Conservation (phyloP, 305 asterid genomes). For the Fraxinus paxiana region DNA sequence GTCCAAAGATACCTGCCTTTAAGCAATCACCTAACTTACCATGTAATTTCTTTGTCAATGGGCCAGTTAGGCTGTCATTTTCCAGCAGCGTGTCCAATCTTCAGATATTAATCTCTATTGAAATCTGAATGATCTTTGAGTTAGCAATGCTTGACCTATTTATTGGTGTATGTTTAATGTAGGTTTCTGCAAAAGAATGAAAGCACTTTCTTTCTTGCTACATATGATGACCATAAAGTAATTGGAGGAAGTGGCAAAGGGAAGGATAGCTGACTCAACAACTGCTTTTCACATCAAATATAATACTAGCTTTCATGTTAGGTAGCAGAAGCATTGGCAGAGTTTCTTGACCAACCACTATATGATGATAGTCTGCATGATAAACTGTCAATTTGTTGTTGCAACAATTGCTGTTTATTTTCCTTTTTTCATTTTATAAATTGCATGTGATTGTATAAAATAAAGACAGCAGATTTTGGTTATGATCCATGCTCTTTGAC, state of each 20-base stretch:
- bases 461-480: background rate
- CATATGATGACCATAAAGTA: slow-evolving; percentile 51
- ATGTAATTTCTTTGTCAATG: background rate
- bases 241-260: slow-evolving; percentile 48
- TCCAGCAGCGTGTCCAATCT: background rate
- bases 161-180: slow-evolving; percentile 18
- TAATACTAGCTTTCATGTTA: slow-evolving; percentile 15
- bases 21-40: background rate
- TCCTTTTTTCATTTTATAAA: background rate
- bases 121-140: background rate
- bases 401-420: background rate
- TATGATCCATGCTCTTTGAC: background rate
- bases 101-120: background rate
- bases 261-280: slow-evolving; percentile 40
- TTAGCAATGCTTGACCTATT: background rate
- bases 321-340: slow-evolving; percentile 20
- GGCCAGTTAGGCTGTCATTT: background rate
- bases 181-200: slow-evolving; percentile 75
- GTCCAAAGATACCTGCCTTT: background rate
- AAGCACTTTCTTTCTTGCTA: slow-evolving; percentile 51
- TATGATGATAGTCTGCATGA: slow-evolving; percentile 20
- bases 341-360: slow-evolving; percentile 2
- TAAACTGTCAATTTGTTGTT: slow-evolving; percentile 1
- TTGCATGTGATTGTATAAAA: background rate
- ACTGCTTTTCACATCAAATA: background rate